Evolutionary conservation across 345 rosid genomes (phyloP).

Genomic region (Erysimum cheiranthoides): DNA sequence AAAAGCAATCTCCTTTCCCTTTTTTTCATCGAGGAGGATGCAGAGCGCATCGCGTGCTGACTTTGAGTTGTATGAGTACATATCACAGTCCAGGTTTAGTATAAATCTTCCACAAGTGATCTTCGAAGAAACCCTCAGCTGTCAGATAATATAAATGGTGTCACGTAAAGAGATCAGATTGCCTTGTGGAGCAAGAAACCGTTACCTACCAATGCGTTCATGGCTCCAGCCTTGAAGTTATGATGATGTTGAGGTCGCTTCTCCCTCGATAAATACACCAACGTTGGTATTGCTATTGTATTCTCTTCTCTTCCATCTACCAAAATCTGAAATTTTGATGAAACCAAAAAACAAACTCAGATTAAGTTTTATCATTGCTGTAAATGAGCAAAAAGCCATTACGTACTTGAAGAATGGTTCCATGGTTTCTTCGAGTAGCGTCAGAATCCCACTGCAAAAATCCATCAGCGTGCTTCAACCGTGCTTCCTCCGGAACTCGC

Average conservation of each 20-base stretch:
- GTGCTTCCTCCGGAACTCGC: slow-evolving; percentile 50
- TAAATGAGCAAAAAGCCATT: not conserved
- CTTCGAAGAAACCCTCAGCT: slow-evolving; percentile 74
- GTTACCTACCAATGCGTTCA: slow-evolving; percentile 71
- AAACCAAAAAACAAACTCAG: not conserved
- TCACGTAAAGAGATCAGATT: not conserved
- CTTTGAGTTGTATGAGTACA: slow-evolving; percentile 71
- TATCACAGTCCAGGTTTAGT: slow-evolving; percentile 82
- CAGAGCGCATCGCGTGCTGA: slow-evolving; percentile 72
- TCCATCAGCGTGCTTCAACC: slow-evolving; percentile 46
- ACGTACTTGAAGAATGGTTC: slow-evolving; percentile 65
- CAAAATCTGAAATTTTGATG: slow-evolving; percentile 50
- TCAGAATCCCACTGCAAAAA: slow-evolving; percentile 64
- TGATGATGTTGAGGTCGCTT: slow-evolving; percentile 69
- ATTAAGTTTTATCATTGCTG: slow-evolving; percentile 2
- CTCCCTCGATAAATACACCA: slow-evolving; percentile 81
- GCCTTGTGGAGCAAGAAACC: slow-evolving; percentile 5
- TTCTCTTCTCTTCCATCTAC: slow-evolving; percentile 56
- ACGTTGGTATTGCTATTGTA: slow-evolving; percentile 57
- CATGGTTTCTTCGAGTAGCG: slow-evolving; percentile 56
- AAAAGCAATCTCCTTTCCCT: slow-evolving; percentile 66
- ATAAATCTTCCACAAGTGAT: slow-evolving; percentile 64
- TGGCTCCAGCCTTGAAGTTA: slow-evolving; percentile 88
- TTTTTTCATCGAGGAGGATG: slow-evolving; percentile 78
- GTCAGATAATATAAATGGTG: not conserved